Percentiles rank a stretch among this genome's conserved stretches.
phyloP scores from a whole-genome alignment of 805 yeast genomes.

The Kodamaea neixiangensis region DNA sequence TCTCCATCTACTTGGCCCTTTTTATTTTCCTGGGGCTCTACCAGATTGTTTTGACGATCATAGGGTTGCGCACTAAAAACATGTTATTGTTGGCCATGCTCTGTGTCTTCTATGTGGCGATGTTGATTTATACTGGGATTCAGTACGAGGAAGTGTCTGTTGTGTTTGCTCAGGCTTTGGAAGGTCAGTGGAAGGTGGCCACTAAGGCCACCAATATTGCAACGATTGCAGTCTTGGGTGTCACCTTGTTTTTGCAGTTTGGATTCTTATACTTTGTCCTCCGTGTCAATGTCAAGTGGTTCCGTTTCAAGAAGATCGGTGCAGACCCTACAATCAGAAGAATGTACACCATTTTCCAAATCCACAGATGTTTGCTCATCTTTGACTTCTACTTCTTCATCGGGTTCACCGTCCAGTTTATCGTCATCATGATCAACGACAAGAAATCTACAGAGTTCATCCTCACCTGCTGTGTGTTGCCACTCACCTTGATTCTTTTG shows the following conservation, averaged over 20 bases:
- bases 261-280: constrained; percentile 33
- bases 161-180: constrained; percentile 21
- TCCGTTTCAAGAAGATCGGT: constrained; percentile 49
- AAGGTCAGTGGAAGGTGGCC: constrained; percentile 29
- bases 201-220: constrained; percentile 44
- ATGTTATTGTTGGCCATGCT: constrained; percentile 41
- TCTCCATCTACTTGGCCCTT: constrained; percentile 47
- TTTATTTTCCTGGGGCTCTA: constrained; percentile 49
- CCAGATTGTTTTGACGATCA: constrained; percentile 38
- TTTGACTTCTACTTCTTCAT: constrained; percentile 50
- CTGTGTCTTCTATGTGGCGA: constrained; percentile 41
- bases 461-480: constrained; percentile 47
- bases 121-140: constrained; percentile 49
- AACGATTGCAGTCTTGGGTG: constrained; percentile 41
- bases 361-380: constrained; percentile 40
- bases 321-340: constrained; percentile 43
- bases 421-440: constrained; percentile 44
- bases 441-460: constrained; percentile 44
- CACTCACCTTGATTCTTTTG: constrained; percentile 42
- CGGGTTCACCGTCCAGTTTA: constrained; percentile 51
- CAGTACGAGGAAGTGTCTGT: constrained; percentile 42
- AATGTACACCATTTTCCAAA: constrained; percentile 39
- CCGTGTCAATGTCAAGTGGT: constrained; percentile 46
- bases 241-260: constrained; percentile 33
- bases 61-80: constrained; percentile 42